Evolutionary conservation across 2,329 filamentous ascomycete species (phyloP), one percentile per base, ranked within the genome.

Genomic region (Colletotrichum incanum): DNA sequence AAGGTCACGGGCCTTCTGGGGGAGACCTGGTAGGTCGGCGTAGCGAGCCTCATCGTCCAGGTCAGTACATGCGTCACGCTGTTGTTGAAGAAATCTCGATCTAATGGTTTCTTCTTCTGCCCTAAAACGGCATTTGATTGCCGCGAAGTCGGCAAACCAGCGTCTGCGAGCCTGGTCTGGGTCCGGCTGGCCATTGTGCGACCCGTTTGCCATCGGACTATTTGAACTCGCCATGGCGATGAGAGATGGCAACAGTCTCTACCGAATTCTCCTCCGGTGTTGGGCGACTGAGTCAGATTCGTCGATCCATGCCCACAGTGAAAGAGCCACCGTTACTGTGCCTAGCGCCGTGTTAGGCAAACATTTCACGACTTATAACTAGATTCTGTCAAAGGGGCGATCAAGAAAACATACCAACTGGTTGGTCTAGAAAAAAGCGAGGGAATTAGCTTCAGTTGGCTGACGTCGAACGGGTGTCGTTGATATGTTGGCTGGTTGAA

Each of bases 161-260:
- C 58, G 59, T 31, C 56, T 55, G 26, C 65, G 69, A 5, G 69
- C 69, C 37, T 69, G 65, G 26, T 69, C 69, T 31, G 69, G 18
- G 20, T 58, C 67, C 9, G 45, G n/a, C 23, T 62, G 65, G 16
- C 39, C 55, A 39, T 47, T 45, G 8, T 64, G 69, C 11, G 59
- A 8, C 45, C 23, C 45, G 11, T 23, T 47, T 23, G 11, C 54
- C 28, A 28, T n/a, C n/a, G 58, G 39, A 28, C 26, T 28, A 47
- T 34, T 54, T 23, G 37, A n/a, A 37, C 37, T 72, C 31, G 65
- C 50, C 69, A 72, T 72, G 28, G 20, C 56, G 43, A 28, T 16
- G 43, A 26, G 49, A 63, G 18, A 45, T 23, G 9, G 45, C 37
- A 18, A 59, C 9, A 37, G n/a, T 26, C 26, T 20, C 23, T 8